phyloP scores from a whole-genome alignment of 306 rosid genomes.

The Begonia loranthoides region DNA sequence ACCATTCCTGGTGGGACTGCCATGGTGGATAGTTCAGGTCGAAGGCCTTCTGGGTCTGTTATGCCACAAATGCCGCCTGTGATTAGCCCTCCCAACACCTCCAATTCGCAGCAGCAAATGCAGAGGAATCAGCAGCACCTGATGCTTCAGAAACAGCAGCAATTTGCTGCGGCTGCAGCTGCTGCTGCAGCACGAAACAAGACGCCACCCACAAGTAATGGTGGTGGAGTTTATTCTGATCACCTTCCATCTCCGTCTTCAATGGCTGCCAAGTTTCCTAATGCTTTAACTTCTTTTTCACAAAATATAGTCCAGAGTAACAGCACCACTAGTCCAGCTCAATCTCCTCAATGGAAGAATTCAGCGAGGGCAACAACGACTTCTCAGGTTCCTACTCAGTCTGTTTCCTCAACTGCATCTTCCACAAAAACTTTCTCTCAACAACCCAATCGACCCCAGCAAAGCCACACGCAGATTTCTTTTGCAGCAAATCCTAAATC shows the following conservation, averaged over 20 bases:
- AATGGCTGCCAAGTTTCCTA: slow-evolving; percentile 61
- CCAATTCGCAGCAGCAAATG: slow-evolving; percentile 49
- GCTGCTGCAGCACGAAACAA: slow-evolving; percentile 39
- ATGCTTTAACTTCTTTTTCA: slow-evolving; percentile 49
- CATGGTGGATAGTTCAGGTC: slow-evolving; percentile 65
- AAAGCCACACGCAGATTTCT: slow-evolving; percentile 65
- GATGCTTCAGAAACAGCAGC: slow-evolving; percentile 51
- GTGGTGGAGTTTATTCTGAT: slow-evolving; percentile 43
- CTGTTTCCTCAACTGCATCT: slow-evolving; percentile 50
- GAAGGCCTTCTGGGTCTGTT: slow-evolving; percentile 40
- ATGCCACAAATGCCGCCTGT: slow-evolving; percentile 27
- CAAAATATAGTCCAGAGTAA: slow-evolving; percentile 61
- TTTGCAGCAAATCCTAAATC: slow-evolving; percentile 64
- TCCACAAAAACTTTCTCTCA: slow-evolving; percentile 47
- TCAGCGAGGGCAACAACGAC: slow-evolving; percentile 30
- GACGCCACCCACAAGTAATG: slow-evolving; percentile 54
- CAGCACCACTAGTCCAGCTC: slow-evolving; percentile 43
- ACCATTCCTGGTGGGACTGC: slow-evolving; percentile 35
- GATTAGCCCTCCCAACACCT: slow-evolving; percentile 19
- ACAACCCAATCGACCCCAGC: slow-evolving; percentile 64
- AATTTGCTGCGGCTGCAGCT: slow-evolving; percentile 31
- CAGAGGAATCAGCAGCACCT: slow-evolving; percentile 49
- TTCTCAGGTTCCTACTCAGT: slow-evolving; percentile 40
- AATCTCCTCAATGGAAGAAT: slow-evolving; percentile 88
- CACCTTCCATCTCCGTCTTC: slow-evolving; percentile 52